phyloP scores from a whole-genome alignment of 2,329 filamentous ascomycete genomes.

The Hymenoscyphus fraxineus region DNA sequence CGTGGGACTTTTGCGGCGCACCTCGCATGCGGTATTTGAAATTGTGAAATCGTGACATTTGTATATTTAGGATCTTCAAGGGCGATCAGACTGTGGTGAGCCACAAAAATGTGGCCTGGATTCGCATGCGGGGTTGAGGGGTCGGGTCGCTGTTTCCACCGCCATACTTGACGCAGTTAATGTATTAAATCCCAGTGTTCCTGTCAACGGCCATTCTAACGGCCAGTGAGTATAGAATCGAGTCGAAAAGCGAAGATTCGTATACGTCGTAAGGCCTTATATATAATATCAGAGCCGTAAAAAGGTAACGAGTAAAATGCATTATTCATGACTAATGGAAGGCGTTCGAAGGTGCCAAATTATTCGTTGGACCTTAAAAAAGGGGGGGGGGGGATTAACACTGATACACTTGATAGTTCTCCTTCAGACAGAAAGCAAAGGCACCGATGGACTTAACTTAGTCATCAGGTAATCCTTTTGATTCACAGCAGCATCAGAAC shows the following conservation, averaged over 20 bases:
- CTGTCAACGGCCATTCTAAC: neutral
- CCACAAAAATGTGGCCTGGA: neutral
- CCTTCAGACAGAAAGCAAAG: neutral
- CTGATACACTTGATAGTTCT: neutral
- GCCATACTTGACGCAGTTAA: conserved; percentile 6
- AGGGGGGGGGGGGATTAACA: neutral
- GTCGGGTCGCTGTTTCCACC: neutral
- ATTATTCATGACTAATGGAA: neutral
- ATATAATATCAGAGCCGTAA: neutral
- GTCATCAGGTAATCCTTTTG: neutral
- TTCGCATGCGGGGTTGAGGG: neutral
- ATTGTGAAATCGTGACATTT: neutral
- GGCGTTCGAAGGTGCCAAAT: no score
- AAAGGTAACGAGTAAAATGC: neutral
- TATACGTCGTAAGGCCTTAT: neutral
- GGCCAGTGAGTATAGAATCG: neutral
- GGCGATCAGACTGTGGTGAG: conserved; percentile 6
- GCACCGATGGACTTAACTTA: neutral
- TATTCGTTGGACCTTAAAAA: neutral
- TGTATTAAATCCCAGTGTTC: neutral
- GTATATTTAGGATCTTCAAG: neutral
- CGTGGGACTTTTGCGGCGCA: neutral
- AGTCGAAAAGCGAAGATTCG: neutral
- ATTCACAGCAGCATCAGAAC: neutral
- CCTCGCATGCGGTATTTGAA: neutral